Evolutionary conservation across 768 basidiomycete species (phyloP), one percentile per base, ranked within the genome.

Genomic region (Phylloporus arenicola): DNA sequence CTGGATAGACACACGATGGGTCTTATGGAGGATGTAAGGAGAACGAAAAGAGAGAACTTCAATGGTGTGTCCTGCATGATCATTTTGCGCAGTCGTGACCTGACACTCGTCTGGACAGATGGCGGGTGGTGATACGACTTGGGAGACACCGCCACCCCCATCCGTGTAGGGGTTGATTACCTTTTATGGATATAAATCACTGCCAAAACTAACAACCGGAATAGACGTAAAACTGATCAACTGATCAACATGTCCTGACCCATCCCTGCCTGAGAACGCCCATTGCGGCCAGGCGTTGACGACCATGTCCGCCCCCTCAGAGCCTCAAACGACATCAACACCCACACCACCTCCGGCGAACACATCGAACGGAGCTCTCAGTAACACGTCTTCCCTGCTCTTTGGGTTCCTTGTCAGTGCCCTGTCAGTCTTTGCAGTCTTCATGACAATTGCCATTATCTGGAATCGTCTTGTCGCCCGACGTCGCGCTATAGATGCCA

Each of bases 1-100:
- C 69, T 98, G 56, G 89, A 98, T 52, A 77, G 76, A 61, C 91
- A 98, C 64, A 51, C 70, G 60, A 9, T 64, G 63, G 34, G 51
- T 20, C 53, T 68, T 30, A 57, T 68, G 57, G 65, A 68, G 37
- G 65, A 69, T 16, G 61, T 68, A 8, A 59, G 68, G 41, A 59
- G 13, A 47, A 49, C 24, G 22, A 65, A 40, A 51, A 61, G 58
- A 31, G 55, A 40, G 12, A 59, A 48, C 6, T 39, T 65, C 43
- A 38, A 48, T 5, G 57, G 63, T 65, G 16, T 48, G 61, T 47
- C 25, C 5, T 14, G 24, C 30, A 25, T 47, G 5, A 4, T 12
- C 13, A 31, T 10, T 16, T 20, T 19, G 35, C 16, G 33, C 14
- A 30, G 9, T 20, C 29, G 45, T 24, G 12, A 16, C 16, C 49